Evolutionary conservation across 306 rosid species (phyloP), one percentile per base, ranked within the genome.

Genomic region (Purshia tridentata): DNA sequence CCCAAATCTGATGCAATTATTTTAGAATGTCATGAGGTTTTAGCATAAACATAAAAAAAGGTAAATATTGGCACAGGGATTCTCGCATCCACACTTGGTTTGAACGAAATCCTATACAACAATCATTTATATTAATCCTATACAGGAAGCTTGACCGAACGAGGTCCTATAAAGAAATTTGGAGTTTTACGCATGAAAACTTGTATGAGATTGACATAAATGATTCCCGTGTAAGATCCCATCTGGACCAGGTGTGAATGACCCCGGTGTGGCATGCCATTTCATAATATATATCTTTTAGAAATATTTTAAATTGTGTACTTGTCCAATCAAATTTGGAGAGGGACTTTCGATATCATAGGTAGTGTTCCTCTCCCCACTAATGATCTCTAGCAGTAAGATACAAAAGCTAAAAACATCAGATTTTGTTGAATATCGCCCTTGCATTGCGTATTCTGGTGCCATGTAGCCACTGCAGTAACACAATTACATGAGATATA

Each of bases 381-480:
- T 89, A n/a, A 89, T 37, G 8, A 88, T 82, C 81, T 91, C 94
- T 23, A 91, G 63, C 9, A 72, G 49, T 18, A 91, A 66, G 37
- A 91, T 82, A 16, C 90, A 91, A 3, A 81, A 91, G 73, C 92
- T 87, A 14, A 78, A 89, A 1, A 84, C 89, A 49, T 87, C 87
- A 0, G 88, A 82, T 46, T 85, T 84, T 9, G 65, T 44, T 8
- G 90, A 91, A 77, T 84, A 87, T 19, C 72, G n/a, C 3, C 92
- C 89, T 69, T 83, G 81, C 78, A 88, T 74, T 16, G 90, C 91
- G 62, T 88, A 85, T 65, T 88, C 87, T 0, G 86, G 94, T 4
- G 94, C 70, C 91, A 88, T 90, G 6, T 86, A 88, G 3, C 91
- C 92, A 22, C 86, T 86, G 10, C 68, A 19, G 50, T 67, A 47